phyloP scores from a whole-genome alignment of 2,329 filamentous ascomycete genomes.

The Didymella sp. region DNA sequence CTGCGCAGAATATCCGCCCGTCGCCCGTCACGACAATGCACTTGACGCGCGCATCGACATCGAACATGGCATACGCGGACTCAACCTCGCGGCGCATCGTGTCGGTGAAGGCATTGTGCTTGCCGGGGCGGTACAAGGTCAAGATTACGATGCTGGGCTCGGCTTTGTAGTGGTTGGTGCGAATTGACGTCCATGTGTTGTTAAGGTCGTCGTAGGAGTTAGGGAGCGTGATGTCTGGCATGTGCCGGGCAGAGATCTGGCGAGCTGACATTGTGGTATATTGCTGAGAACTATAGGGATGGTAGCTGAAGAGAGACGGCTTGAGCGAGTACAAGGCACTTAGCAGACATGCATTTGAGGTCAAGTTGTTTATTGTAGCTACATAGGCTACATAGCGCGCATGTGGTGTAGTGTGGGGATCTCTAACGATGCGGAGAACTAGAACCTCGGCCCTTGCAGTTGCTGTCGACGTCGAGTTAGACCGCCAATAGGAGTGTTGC shows the following conservation, averaged over 20 bases:
- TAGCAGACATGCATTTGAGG: neutral
- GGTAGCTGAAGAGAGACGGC: no score
- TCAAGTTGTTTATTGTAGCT: constrained; percentile 2
- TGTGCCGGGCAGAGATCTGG: constrained; percentile 26
- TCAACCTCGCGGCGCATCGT: constrained; percentile 69
- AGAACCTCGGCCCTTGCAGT: constrained; percentile 12
- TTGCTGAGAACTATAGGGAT: neutral
- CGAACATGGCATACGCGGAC: constrained; percentile 59
- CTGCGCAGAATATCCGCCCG: constrained; percentile 62
- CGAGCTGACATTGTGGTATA: constrained; percentile 18
- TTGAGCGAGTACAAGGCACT: no score
- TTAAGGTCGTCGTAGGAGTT: constrained; percentile 51
- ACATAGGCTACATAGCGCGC: constrained; percentile 14
- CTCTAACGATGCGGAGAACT: constrained; percentile 12
- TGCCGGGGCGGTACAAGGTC: constrained; percentile 68
- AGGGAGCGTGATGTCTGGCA: constrained; percentile 42
- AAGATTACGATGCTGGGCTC: constrained; percentile 66
- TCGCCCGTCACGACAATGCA: constrained; percentile 62
- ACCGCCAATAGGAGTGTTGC: constrained; percentile 11
- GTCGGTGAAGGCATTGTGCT: constrained; percentile 73
- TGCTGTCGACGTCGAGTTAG: constrained; percentile 13
- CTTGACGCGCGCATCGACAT: constrained; percentile 62
- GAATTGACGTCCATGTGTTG: constrained; percentile 46
- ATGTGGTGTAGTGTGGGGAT: constrained; percentile 3
- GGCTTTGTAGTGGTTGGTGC: constrained; percentile 50